Conservation (phyloP, 2,329 filamentous ascomycete genomes). For the Claviceps capensis region DNA sequence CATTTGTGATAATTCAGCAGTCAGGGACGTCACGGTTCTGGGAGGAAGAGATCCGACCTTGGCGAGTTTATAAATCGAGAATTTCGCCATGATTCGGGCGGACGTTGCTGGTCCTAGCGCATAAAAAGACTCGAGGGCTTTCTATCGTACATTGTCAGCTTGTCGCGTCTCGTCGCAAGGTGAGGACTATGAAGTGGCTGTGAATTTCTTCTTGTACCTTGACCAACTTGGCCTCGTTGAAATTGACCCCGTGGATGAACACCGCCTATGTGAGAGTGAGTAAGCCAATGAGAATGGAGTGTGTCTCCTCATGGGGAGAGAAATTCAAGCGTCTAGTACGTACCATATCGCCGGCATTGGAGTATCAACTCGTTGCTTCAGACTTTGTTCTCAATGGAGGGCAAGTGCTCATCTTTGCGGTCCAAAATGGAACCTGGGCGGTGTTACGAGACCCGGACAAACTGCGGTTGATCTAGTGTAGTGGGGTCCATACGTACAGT, state of each 20-base stretch:
- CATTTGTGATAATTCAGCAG: conserved; percentile 77
- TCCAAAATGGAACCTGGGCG: neutral
- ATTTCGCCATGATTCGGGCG: conserved; percentile 68
- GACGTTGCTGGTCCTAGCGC: conserved; percentile 62
- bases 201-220: conserved; percentile 39
- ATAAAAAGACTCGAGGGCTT: conserved; percentile 74
- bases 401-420: neutral
- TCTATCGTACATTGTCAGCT: conserved; percentile 26
- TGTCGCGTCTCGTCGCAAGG: neutral
- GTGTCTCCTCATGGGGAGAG: neutral
- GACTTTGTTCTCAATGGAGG: neutral
- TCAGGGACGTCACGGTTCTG: conserved; percentile 68
- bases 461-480: conserved; percentile 10
- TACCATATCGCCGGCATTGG: conserved; percentile 1
- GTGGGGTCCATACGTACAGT: neutral
- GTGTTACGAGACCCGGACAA: conserved; percentile 11
- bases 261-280: conserved; percentile 44
- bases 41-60: conserved; percentile 62
- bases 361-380: neutral
- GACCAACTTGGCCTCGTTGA: conserved; percentile 70
- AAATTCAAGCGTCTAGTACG: neutral
- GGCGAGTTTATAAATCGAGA: conserved; percentile 74
- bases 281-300: neutral
- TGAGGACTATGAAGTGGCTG: neutral
- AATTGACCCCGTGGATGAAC: conserved; percentile 77